Conservation (phyloP, 768 basidiomycete genomes). For the Thelephora ganbajun region DNA sequence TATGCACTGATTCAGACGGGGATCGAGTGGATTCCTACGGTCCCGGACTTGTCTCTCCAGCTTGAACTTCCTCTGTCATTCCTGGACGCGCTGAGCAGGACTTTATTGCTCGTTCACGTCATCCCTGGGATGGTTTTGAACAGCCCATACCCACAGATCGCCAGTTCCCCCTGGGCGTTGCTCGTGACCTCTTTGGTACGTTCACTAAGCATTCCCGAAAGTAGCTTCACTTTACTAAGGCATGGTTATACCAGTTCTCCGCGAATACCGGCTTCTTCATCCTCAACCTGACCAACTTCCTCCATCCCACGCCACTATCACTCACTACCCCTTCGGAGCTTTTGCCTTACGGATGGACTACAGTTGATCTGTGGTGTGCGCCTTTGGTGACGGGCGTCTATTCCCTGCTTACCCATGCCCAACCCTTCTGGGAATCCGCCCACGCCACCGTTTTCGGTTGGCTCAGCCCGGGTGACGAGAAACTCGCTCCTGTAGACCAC, state of each 20-base stretch:
- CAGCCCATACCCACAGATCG: constrained; percentile 34
- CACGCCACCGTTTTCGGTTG: constrained; percentile 34
- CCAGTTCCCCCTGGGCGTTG: constrained; percentile 64
- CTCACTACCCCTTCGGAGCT: constrained; percentile 73
- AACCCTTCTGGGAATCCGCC: constrained; percentile 66
- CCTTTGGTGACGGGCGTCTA: constrained; percentile 66
- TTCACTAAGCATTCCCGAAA: constrained; percentile 1
- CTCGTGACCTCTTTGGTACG: constrained; percentile 59
- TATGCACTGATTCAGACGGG: constrained; percentile 48
- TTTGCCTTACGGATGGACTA: constrained; percentile 73
- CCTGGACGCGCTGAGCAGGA: constrained; percentile 68
- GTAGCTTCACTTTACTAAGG: neutral
- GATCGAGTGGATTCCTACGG: constrained; percentile 43
- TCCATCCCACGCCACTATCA: constrained; percentile 54
- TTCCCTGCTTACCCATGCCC: constrained; percentile 73
- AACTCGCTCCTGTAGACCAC: constrained; percentile 36
- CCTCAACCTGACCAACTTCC: constrained; percentile 58
- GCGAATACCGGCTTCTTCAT: constrained; percentile 79
- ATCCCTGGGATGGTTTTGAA: constrained; percentile 54
- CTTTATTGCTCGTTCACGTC: constrained; percentile 64
- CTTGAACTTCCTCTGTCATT: constrained; percentile 62
- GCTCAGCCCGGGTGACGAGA: constrained; percentile 26
- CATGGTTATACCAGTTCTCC: constrained; percentile 28
- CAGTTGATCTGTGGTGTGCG: constrained; percentile 77
- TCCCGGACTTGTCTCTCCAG: constrained; percentile 34